Percentiles rank a stretch among this genome's conserved stretches.
These are phyloP conservation scores for Leptoxyphium fumago DNA, from an alignment of 2,329 filamentous ascomycete genomes.

Conservation along the genomic window DNA sequence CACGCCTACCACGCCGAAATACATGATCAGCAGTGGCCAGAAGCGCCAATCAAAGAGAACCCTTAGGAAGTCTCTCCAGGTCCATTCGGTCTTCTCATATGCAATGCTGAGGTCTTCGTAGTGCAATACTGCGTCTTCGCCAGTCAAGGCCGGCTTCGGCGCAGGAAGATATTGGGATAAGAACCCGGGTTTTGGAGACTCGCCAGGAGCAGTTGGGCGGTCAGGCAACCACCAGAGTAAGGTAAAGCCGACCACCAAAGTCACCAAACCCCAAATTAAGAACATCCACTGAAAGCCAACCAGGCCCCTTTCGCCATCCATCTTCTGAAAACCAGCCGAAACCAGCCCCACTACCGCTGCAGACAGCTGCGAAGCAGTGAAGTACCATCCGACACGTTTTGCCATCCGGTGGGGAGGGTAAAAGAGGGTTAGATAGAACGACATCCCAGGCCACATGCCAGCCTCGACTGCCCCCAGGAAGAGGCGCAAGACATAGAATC, in stretches of 20 bases:
- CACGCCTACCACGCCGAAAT: slow-evolving; percentile 86
- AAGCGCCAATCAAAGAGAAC: slow-evolving; percentile 76
- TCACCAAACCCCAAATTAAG: slow-evolving; percentile 66
- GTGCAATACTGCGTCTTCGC: slow-evolving; percentile 65
- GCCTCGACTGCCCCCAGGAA: slow-evolving; percentile 77
- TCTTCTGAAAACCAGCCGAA: slow-evolving; percentile 79
- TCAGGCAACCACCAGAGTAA: slow-evolving; percentile 88
- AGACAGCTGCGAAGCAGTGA: slow-evolving; percentile 76
- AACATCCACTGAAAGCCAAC: slow-evolving; percentile 92
- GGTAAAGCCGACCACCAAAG: slow-evolving; percentile 52
- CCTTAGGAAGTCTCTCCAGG: slow-evolving; percentile 48
- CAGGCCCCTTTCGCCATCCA: slow-evolving; percentile 64
- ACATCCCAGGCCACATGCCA: slow-evolving; percentile 92
- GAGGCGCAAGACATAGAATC: slow-evolving; percentile 71
- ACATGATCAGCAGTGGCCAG: slow-evolving; percentile 80
- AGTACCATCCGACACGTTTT: slow-evolving; percentile 81
- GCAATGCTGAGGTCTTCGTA: slow-evolving; percentile 71
- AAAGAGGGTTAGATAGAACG: slow-evolving; percentile 81
- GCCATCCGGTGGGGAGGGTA: slow-evolving; percentile 77
- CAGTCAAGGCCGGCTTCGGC: slow-evolving; percentile 55
- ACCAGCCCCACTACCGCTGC: slow-evolving; percentile 80
- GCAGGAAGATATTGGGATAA: slow-evolving; percentile 52
- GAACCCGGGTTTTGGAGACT: slow-evolving; percentile 36
- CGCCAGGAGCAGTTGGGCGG: slow-evolving; percentile 60
- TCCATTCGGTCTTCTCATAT: slow-evolving; percentile 64